phyloP scores from a whole-genome alignment of 805 yeast genomes.

The Tetrapisispora namnaoensis region DNA sequence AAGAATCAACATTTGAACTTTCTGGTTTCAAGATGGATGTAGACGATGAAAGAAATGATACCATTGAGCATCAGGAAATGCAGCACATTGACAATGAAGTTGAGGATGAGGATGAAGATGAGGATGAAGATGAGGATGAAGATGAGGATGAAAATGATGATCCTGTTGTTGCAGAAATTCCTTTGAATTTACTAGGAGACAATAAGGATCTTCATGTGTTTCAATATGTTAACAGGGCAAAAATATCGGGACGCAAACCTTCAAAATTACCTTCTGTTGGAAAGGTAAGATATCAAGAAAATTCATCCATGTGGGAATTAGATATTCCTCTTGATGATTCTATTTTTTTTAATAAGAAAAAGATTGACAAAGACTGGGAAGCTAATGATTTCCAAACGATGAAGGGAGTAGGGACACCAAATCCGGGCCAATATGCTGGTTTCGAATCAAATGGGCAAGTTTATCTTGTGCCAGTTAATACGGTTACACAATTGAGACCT shows the following conservation, averaged over 20 bases:
- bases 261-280: slow-evolving; percentile 31
- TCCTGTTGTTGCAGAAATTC: slow-evolving; percentile 52
- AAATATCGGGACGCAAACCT: slow-evolving; percentile 15
- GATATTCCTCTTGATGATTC: slow-evolving; percentile 65
- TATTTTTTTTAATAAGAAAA: slow-evolving; percentile 55
- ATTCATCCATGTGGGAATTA: slow-evolving; percentile 58
- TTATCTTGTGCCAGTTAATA: slow-evolving; percentile 54
- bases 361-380: slow-evolving; percentile 53
- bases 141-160: slow-evolving; percentile 38
- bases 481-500: slow-evolving; percentile 72
- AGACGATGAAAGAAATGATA: background rate
- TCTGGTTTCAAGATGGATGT: background rate
- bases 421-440: slow-evolving; percentile 44
- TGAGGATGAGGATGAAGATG: slow-evolving; percentile 37
- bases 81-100: slow-evolving; percentile 8
- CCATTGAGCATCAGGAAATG: background rate
- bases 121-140: background rate
- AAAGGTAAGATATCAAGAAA: slow-evolving; percentile 47
- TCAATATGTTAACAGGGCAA: slow-evolving; percentile 43
- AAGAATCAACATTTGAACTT: slow-evolving; percentile 2
- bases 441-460: slow-evolving; percentile 40
- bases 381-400: slow-evolving; percentile 50
- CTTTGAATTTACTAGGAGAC: slow-evolving; percentile 38
- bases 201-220: slow-evolving; percentile 34
- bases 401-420: slow-evolving; percentile 55